These are phyloP conservation scores for Penicillium angulare DNA, from an alignment of 495 filamentous ascomycete species.

Conservation along the genomic window DNA sequence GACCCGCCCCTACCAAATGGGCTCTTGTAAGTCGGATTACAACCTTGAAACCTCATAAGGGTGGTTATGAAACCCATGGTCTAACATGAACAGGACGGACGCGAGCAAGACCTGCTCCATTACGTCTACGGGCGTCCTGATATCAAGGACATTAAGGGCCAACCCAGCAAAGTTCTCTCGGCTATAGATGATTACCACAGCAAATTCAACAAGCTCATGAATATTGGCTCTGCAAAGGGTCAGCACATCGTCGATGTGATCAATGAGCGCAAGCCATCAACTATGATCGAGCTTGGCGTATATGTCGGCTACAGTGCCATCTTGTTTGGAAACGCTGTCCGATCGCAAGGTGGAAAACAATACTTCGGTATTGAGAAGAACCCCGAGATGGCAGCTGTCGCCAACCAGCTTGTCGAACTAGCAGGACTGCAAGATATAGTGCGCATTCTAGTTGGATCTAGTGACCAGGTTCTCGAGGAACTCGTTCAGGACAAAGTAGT, in stretches of 20 bases:
- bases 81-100: slow-evolving; percentile 60
- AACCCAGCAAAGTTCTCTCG: slow-evolving; percentile 55
- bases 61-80: background rate
- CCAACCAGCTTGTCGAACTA: slow-evolving; percentile 55
- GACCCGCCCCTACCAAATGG: background rate
- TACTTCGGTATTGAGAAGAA: slow-evolving; percentile 63
- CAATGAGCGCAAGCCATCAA: slow-evolving; percentile 53
- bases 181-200: slow-evolving; percentile 53
- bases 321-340: slow-evolving; percentile 59
- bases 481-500: slow-evolving; percentile 23
- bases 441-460: slow-evolving; percentile 15
- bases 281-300: slow-evolving; percentile 71
- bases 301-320: slow-evolving; percentile 75
- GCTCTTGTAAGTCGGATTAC: slow-evolving; percentile 20
- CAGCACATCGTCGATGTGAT: slow-evolving; percentile 61
- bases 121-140: slow-evolving; percentile 55
- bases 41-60: slow-evolving; percentile 42
- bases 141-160: slow-evolving; percentile 51
- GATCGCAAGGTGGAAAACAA: slow-evolving; percentile 46
- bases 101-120: slow-evolving; percentile 66
- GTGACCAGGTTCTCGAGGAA: slow-evolving; percentile 21
- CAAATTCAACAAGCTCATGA: slow-evolving; percentile 64
- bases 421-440: slow-evolving; percentile 63
- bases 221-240: slow-evolving; percentile 67
- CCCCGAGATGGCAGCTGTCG: slow-evolving; percentile 60